Evolutionary conservation across 257 asterid species (phyloP), one percentile per base, ranked within the genome.

Genomic region (Anisodus acutangulus): DNA sequence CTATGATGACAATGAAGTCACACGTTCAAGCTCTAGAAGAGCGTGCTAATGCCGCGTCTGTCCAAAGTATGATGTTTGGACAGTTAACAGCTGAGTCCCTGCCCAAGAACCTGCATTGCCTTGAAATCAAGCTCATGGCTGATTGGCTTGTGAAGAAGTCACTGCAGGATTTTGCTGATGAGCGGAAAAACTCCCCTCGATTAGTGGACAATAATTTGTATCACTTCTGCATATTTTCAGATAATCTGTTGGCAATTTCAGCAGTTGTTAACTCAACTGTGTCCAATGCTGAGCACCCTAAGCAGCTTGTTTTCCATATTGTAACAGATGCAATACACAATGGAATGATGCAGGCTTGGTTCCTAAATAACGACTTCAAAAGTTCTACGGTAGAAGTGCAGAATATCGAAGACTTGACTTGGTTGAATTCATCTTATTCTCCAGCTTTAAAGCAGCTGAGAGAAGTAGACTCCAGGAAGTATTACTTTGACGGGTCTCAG

Each of bases 331-430:
- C 87, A 63, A 86, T 92, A 9, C 90, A 90, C 83, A 90, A 91
- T 0, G 97, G 97, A 70, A 92, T 91, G 7, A 93, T 95, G 97
- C 95, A 93, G 85, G 94, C 95, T 83, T 95, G 98, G 98, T 93
- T 93, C 83, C 84, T 93, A 8, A 83, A 87, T 58, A 90, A 90
- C 55, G 95, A 93, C 87, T 93, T 92, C 60, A 90, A 88, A 92
- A 94, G 92, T 12, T 92, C 94, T n/a, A 86, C 93, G 1, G 82
- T 95, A 82, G 95, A 95, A 86, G 94, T 95, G 35, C 97, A 92
- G 60, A 92, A 86, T 13, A 16, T 95, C 6, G 91, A 92, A 84
- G 96, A 93, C 43, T 95, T 95, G 82, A 79, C 90, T 72, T 93
- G 98, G 98, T 68, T 95, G 80, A 93, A 92, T 79, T 86, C 93